Evolutionary conservation across 441 rosid species (phyloP), one percentile per base, ranked within the genome.

Genomic region (Adansonia madagascariensis): DNA sequence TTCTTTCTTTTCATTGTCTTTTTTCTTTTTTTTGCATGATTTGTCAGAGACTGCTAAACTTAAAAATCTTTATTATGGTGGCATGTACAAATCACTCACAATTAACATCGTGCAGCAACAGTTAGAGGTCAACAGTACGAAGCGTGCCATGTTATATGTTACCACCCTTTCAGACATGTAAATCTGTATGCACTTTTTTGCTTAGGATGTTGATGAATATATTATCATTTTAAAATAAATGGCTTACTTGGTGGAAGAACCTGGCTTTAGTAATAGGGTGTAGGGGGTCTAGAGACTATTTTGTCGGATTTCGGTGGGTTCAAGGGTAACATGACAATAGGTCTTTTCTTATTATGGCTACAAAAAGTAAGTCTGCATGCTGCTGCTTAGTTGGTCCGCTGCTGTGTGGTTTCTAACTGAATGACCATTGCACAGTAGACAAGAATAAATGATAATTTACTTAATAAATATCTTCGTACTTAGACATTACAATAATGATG

Each of bases 311-410:
- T 77, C 60, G 53, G 49, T 77, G 79, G 24, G 79, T 78, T 85
- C 76, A 73, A 76, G 71, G 75, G 77, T 64, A 80, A 56, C 35
- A 22, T 50, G 86, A 78, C 69, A 71, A 67, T 78, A 77, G 70
- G 79, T 75, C 79, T 70, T 73, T 78, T 73, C 71, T 61, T 61
- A 43, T 75, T 20, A 14, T 67, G 57, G 2, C 44, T 63, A 67
- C 76, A 64, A 20, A 74, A 65, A 82, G 78, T 82, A 75, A 31
- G 67, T 78, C 24, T 61, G 50, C 74, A 50, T 35, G 43, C 14
- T 63, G 62, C 69, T 75, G 67, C 78, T 74, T 78, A 41, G 73
- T 24, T 55, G 67, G 78, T 77, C 74, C 61, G 11, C 78, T 20
- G 24, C 52, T 17, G 57, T 35, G 47, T 64, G 55, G 63, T 35